A percentile compares a stretch with the other conserved stretches of the same genome.
Evolutionary conservation across 2,329 filamentous ascomycete genomes (phyloP).

Genomic region (Colletotrichum endophyticum): DNA sequence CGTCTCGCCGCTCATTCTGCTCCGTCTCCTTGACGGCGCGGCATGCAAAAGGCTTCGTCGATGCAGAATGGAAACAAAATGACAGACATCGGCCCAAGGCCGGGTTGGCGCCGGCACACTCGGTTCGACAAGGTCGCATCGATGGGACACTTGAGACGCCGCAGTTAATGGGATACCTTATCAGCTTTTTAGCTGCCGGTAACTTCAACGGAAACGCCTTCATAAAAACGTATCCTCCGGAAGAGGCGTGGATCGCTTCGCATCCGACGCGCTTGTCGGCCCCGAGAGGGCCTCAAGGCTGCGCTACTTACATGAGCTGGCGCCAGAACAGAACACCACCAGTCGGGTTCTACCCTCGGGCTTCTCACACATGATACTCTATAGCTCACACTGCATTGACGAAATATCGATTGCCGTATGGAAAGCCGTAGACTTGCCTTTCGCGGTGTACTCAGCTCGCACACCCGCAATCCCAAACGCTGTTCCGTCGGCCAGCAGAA

Average conservation of each 20-base stretch:
- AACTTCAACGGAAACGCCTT: neutral
- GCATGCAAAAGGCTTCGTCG: neutral
- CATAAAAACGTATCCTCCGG: neutral
- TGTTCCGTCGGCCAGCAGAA: no score
- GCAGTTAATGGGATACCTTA: neutral
- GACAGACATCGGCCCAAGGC: neutral
- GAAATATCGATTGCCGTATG: no score
- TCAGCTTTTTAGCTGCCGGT: neutral
- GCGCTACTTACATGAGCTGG: neutral
- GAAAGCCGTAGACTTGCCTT: no score
- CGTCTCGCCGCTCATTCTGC: neutral
- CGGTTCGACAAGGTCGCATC: neutral
- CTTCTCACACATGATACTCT: no score
- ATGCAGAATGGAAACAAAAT: neutral
- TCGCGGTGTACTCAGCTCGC: no score
- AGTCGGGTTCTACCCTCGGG: no score
- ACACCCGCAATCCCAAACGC: no score
- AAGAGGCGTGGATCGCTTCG: neutral
- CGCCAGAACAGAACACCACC: no score
- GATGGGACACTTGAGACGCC: neutral
- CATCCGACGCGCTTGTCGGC: neutral
- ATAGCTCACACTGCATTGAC: no score
- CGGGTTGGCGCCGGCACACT: neutral
- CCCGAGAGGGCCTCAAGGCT: neutral
- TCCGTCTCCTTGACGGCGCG: neutral